Evolutionary conservation across 2,329 filamentous ascomycete genomes (phyloP).

Genomic region (Botrytis squamosa): DNA sequence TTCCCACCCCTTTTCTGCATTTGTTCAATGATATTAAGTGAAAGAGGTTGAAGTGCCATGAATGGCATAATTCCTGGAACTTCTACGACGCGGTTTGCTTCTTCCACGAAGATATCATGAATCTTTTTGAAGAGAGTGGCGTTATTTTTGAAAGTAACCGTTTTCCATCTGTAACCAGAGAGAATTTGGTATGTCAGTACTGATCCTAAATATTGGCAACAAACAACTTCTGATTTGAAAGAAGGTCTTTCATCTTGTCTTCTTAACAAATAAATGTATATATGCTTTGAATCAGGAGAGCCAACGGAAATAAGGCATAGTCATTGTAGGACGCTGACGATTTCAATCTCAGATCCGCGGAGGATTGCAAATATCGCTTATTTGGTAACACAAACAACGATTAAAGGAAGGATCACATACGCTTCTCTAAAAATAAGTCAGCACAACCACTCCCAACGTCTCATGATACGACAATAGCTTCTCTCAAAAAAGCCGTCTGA

Average conservation of each 20-base stretch:
- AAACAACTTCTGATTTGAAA: background rate
- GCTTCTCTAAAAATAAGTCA: background rate
- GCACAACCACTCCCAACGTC: background rate
- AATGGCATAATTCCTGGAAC: background rate
- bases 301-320: background rate
- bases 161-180: background rate
- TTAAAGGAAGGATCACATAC: background rate
- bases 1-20: background rate
- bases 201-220: background rate
- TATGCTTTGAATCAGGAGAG: background rate
- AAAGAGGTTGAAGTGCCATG: background rate
- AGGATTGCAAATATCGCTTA: background rate
- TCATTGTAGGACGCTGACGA: background rate
- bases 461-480: background rate
- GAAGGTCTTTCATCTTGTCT: background rate
- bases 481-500: slow-evolving; percentile 2
- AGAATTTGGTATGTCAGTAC: background rate
- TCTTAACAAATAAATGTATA: background rate
- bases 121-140: background rate
- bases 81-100: background rate
- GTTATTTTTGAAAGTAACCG: slow-evolving; percentile 3
- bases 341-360: background rate
- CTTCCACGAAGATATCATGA: background rate
- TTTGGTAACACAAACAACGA: background rate
- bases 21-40: background rate